A percentile compares a stretch with the other conserved stretches of the same genome.
phyloP scores from a whole-genome alignment of 805 yeast species.

The Wickerhamomyces bisporus region DNA sequence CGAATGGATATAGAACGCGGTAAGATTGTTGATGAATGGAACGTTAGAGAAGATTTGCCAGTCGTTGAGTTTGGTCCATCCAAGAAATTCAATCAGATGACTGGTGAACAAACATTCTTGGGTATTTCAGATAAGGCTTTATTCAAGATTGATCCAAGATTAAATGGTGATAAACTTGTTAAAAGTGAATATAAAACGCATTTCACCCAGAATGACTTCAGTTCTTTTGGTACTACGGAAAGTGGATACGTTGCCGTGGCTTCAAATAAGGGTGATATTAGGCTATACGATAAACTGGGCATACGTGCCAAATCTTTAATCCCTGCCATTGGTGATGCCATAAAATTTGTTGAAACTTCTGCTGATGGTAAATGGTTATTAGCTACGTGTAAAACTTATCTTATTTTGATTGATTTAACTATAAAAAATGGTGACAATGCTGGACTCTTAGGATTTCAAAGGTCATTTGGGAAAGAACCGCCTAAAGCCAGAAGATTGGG shows the following conservation, averaged over 20 bases:
- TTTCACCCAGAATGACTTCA: slow-evolving; percentile 50
- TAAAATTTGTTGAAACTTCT: slow-evolving; percentile 63
- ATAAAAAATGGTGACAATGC: slow-evolving; percentile 57
- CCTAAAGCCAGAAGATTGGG: slow-evolving; percentile 67
- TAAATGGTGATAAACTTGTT: slow-evolving; percentile 53
- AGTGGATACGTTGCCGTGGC: slow-evolving; percentile 74
- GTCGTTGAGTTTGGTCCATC: slow-evolving; percentile 62
- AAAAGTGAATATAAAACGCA: slow-evolving; percentile 49
- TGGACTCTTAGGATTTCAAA: slow-evolving; percentile 58
- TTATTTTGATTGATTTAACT: slow-evolving; percentile 63
- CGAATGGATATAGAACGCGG: slow-evolving; percentile 80
- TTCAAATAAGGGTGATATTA: slow-evolving; percentile 67
- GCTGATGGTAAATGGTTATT: slow-evolving; percentile 78
- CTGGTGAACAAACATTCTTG: slow-evolving; percentile 66
- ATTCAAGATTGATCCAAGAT: slow-evolving; percentile 78
- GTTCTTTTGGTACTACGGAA: slow-evolving; percentile 64
- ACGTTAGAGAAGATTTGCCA: slow-evolving; percentile 41
- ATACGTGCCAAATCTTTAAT: slow-evolving; percentile 69
- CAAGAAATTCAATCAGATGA: slow-evolving; percentile 67
- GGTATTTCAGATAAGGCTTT: slow-evolving; percentile 64
- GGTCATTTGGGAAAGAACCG: slow-evolving; percentile 59
- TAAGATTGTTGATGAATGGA: slow-evolving; percentile 83
- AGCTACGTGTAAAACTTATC: slow-evolving; percentile 71
- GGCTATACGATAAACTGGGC: slow-evolving; percentile 70
- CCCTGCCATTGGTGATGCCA: slow-evolving; percentile 79